Percentiles rank a stretch among this genome's conserved stretches.
These are phyloP conservation scores for Sutorius australiensis DNA, from an alignment of 768 basidiomycete species.

Conservation along the genomic window DNA sequence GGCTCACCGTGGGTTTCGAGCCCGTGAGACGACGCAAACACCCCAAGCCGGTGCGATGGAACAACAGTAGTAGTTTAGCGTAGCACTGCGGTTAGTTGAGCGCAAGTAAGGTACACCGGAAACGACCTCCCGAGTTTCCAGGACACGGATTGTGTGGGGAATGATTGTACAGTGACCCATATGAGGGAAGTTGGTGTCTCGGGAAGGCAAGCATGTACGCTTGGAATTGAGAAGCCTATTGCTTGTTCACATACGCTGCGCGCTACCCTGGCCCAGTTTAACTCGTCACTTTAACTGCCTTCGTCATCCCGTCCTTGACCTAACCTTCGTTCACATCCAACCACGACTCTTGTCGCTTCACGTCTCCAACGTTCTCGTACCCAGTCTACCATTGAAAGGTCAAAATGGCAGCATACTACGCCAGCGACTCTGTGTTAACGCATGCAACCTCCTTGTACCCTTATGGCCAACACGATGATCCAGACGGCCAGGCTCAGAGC, in stretches of 20 bases:
- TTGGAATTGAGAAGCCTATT: constrained; percentile 11
- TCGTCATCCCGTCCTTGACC: constrained; percentile 1
- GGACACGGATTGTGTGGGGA: not conserved
- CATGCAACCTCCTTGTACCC: constrained; percentile 33
- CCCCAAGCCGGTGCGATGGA: not conserved
- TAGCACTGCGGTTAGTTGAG: not conserved
- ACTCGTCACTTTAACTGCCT: constrained; percentile 12
- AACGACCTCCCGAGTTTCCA: not conserved
- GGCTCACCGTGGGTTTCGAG: not conserved
- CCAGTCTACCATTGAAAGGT: constrained; percentile 6
- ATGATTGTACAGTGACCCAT: not conserved
- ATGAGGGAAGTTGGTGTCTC: constrained; percentile 7
- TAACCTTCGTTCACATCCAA: constrained; percentile 1
- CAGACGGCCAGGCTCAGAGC: constrained; percentile 20
- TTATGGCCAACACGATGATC: constrained; percentile 26
- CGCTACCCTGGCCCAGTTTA: constrained; percentile 22
- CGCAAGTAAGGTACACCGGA: not conserved
- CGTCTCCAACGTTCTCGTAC: constrained; percentile 7
- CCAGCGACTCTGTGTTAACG: constrained; percentile 25
- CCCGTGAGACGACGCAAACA: not conserved
- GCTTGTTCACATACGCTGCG: constrained; percentile 27
- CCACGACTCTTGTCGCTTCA: constrained; percentile 1
- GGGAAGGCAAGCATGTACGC: constrained; percentile 21
- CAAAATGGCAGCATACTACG: constrained; percentile 32
- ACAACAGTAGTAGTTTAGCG: not conserved